phyloP scores from a whole-genome alignment of 371 early-diverging fungal species.

The Apophysomyces elegans region DNA sequence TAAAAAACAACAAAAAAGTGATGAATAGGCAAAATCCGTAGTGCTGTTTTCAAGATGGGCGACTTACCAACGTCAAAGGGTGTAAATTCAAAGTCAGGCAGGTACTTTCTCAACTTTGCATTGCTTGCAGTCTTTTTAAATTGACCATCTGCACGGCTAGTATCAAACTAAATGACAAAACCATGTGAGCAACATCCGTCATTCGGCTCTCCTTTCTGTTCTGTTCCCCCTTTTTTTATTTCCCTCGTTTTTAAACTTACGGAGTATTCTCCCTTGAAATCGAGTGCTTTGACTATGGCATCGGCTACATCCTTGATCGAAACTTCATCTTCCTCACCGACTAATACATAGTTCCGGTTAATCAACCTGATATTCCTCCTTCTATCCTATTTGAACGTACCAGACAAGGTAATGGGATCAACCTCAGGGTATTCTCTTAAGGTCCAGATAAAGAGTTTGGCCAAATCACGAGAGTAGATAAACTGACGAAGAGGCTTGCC shows the following conservation, averaged over 20 bases:
- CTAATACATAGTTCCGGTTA: slow-evolving; percentile 30
- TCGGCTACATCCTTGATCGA: slow-evolving; percentile 85
- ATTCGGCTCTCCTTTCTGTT: not conserved
- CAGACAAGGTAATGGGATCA: slow-evolving; percentile 85
- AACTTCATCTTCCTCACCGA: slow-evolving; percentile 82
- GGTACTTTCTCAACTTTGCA: slow-evolving; percentile 71
- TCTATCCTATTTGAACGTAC: slow-evolving; percentile 37
- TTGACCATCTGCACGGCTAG: slow-evolving; percentile 83
- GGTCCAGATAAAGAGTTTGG: slow-evolving; percentile 83
- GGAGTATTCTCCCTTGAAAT: slow-evolving; percentile 66
- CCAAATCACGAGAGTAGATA: slow-evolving; percentile 86
- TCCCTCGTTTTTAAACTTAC: slow-evolving; percentile 25
- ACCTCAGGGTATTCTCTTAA: slow-evolving; percentile 81
- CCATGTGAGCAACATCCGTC: slow-evolving; percentile 2
- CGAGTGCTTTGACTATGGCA: slow-evolving; percentile 71
- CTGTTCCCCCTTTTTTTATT: too few relatives aligned
- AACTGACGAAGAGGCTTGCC: slow-evolving; percentile 89
- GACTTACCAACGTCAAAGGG: slow-evolving; percentile 72
- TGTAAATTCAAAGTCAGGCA: slow-evolving; percentile 85
- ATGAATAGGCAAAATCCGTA: slow-evolving; percentile 1
- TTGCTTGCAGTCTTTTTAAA: slow-evolving; percentile 89
- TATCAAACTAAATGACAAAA: slow-evolving; percentile 61
- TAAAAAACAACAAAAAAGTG: slow-evolving; percentile 19
- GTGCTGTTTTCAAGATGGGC: too few relatives aligned
- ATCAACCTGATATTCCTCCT: not conserved